Percentiles rank a stretch among this genome's conserved stretches.
Evolutionary conservation across 2,329 filamentous ascomycete species (phyloP).

Genomic region (Raffaelea arxii): DNA sequence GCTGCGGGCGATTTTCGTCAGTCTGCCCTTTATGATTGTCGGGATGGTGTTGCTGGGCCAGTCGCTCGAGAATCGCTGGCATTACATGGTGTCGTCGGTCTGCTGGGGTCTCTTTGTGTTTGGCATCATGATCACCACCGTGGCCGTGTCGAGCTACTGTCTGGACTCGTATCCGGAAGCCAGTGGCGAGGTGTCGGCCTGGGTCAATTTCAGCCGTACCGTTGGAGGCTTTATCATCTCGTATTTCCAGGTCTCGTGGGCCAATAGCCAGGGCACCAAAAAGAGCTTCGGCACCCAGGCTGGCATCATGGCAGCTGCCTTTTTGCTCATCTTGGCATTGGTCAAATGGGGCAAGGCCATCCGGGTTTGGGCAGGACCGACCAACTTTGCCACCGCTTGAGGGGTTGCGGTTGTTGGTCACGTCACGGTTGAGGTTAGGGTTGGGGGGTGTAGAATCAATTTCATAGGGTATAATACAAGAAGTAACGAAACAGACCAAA

Average conservation of each 20-base stretch:
- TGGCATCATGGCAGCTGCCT: conserved; percentile 23
- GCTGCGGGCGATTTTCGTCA: conserved; percentile 35
- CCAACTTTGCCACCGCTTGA: conserved; percentile 20
- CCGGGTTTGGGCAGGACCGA: conserved; percentile 21
- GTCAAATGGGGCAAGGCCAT: conserved; percentile 21
- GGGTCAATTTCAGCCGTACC: conserved; percentile 39
- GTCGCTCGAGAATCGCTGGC: conserved; percentile 36
- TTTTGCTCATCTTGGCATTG: conserved; percentile 17
- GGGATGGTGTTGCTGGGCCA: conserved; percentile 44
- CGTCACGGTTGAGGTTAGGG: too few relatives aligned
- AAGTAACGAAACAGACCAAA: too few relatives aligned
- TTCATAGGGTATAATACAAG: too few relatives aligned
- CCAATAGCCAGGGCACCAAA: conserved; percentile 29
- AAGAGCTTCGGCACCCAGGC: conserved; percentile 37
- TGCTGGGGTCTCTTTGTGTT: conserved; percentile 46
- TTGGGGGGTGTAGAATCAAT: too few relatives aligned
- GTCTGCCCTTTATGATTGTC: conserved; percentile 36
- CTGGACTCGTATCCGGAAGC: conserved; percentile 46
- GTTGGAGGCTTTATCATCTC: conserved; percentile 38
- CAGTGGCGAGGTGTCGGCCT: conserved; percentile 41
- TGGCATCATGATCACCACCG: conserved; percentile 44
- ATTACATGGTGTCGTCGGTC: conserved; percentile 39
- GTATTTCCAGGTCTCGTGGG: conserved; percentile 45
- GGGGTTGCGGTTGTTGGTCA: too few relatives aligned
- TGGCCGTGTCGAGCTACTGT: conserved; percentile 40